A percentile compares a stretch with the other conserved stretches of the same genome.
These are phyloP conservation scores for Pseudopediastrum boryanum DNA, from an alignment of 139 green algal genomes.

Conservation along the genomic window DNA sequence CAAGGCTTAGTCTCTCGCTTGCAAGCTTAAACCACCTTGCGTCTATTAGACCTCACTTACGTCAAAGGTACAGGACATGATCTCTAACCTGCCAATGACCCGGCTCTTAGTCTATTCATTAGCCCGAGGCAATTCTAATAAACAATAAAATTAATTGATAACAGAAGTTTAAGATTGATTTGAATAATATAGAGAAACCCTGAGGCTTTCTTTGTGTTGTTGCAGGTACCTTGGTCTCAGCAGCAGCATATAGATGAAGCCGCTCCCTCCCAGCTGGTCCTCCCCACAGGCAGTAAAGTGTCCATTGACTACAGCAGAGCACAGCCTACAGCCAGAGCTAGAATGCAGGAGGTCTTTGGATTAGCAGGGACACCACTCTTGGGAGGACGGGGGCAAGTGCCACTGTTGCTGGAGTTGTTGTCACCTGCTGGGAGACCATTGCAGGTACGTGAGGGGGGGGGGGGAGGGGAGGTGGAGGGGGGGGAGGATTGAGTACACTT, in stretches of 20 bases:
- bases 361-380: slow-evolving; percentile 48
- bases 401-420: slow-evolving; percentile 59
- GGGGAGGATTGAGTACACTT: too few species aligned
- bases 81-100: not conserved
- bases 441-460: slow-evolving; percentile 43
- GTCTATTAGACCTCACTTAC: not conserved
- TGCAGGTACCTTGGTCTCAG: slow-evolving; percentile 40
- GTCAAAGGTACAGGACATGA: not conserved
- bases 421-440: slow-evolving; percentile 46
- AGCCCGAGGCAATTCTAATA: not conserved
- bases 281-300: slow-evolving; percentile 43
- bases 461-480: too few species aligned
- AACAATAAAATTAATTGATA: not conserved
- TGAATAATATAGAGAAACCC: too few species aligned
- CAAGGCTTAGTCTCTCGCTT: too few species aligned
- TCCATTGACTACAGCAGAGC: slow-evolving; percentile 47
- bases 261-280: slow-evolving; percentile 45
- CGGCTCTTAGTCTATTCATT: not conserved
- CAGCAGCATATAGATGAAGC: slow-evolving; percentile 42
- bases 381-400: slow-evolving; percentile 37
- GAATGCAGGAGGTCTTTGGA: slow-evolving; percentile 63
- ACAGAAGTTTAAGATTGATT: not conserved
- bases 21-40: too few species aligned
- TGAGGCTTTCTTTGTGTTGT: slow-evolving; percentile 7
- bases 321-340: slow-evolving; percentile 22